Evolutionary conservation across 2,329 filamentous ascomycete species (phyloP).

Genomic region (Chalaropsis thielavioides): DNA sequence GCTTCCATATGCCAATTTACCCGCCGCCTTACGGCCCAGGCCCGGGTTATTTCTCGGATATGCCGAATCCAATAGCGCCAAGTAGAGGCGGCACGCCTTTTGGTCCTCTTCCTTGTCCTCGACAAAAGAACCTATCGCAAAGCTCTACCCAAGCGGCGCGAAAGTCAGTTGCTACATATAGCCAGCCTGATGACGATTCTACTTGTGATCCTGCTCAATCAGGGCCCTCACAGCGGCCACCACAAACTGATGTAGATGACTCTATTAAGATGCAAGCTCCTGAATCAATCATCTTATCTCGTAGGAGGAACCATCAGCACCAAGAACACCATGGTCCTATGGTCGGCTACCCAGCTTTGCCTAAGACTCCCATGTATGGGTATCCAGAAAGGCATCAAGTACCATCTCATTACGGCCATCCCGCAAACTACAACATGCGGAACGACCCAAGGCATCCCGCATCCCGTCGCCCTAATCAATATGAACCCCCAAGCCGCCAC

Average conservation of each 20-base stretch:
- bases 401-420: background rate
- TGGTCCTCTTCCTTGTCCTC: background rate
- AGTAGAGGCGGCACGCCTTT: background rate
- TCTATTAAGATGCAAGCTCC: background rate
- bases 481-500: background rate
- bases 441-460: background rate
- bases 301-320: background rate
- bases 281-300: background rate
- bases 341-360: background rate
- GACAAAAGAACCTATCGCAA: background rate
- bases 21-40: background rate
- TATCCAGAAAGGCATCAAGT: background rate
- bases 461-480: background rate
- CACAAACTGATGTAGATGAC: background rate
- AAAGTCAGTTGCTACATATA: background rate
- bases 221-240: background rate
- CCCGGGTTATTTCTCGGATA: background rate
- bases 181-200: background rate
- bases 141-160: background rate
- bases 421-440: background rate
- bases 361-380: background rate
- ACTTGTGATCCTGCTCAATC: background rate
- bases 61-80: background rate
- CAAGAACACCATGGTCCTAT: background rate
- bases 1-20: constrained; percentile 2